Evolutionary conservation across 2,329 filamentous ascomycete genomes (phyloP), one percentile per base, ranked within the genome.

Genomic region (Sarocladium oryzae): DNA sequence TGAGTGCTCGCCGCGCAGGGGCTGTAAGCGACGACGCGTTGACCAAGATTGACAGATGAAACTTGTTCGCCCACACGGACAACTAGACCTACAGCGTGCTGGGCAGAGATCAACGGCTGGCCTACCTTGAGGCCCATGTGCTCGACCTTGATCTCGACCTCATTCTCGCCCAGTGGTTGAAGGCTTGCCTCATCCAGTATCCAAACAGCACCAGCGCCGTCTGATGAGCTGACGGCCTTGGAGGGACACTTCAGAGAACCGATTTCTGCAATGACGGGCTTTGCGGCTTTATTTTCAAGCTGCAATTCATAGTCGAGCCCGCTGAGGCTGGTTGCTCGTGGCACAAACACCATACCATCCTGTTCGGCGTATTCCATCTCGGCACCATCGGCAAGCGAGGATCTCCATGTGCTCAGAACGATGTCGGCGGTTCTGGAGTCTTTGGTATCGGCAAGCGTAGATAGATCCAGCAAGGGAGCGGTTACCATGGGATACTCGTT

Each of bases 291-390:
- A 24, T 16, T 26, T 3, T 30, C 13, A 16, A 53, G 36, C 46
- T 53, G 51, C 2, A 53, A 33, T 13, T 53, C 51, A 11, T 43
- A 32, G 30, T 56, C 55, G 11, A 53, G 45, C 4, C 49, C 52
- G 13, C 49, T 23, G 20, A 54, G 50, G 23, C 54, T 54, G 11
- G 41, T 20, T 5, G 55, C 54, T 11, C 55, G 38, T 13, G 55
- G 53, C 13, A 56, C 36, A 10, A 49, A 51, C n/a, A 58, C 20
- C 3, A 33, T 2, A 9, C 55, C 56, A 4, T 54, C 35, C 5
- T 18, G n/a, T 24, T 56, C 56, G 2, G 49, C 51, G 13, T 53
- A 56, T n/a, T 58, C 56, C 30, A 53, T 49, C 26, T 58, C 56
- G 28, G 50, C 36, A 18, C 15, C 48, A 2, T 32, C 37, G 15